A percentile compares a stretch with the other conserved stretches of the same genome.
Evolutionary conservation across 1,284 basidiomycete species (phyloP).

Genomic region (Pulchroboletus neoregius): DNA sequence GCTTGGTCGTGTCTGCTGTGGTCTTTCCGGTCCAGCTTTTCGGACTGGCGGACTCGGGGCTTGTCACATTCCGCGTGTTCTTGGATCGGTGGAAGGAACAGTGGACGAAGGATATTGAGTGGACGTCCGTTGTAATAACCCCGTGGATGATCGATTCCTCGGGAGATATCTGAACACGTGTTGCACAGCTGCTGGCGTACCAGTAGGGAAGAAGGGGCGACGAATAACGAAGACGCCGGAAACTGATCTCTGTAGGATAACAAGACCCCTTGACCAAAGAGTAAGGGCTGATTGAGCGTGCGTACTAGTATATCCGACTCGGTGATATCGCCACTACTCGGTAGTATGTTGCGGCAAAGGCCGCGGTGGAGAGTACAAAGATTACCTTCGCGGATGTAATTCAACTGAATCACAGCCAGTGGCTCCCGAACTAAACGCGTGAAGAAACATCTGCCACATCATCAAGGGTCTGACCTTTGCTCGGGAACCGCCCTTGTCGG

Average conservation of each 20-base stretch:
- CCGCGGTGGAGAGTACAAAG: not conserved
- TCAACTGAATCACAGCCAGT: not conserved
- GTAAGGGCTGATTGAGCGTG: not conserved
- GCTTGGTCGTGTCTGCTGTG: constrained; percentile 5
- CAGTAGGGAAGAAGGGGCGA: not conserved
- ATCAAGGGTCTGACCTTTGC: not conserved
- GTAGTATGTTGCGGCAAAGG: not conserved
- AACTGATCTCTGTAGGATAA: not conserved
- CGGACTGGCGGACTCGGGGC: not conserved
- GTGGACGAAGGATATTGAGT: not conserved
- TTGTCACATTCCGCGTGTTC: not conserved
- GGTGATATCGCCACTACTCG: no score
- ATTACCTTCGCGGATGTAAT: not conserved
- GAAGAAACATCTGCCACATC: not conserved
- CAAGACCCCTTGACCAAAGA: not conserved
- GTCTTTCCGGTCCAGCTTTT: not conserved
- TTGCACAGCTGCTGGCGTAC: not conserved
- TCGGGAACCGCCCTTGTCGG: constrained; percentile 6
- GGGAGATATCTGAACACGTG: not conserved
- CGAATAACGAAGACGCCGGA: not conserved
- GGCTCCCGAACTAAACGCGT: constrained; percentile 3
- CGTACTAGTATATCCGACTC: not conserved
- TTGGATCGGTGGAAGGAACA: constrained; percentile 4
- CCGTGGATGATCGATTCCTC: not conserved
- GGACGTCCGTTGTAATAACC: not conserved